Conservation (phyloP, 148 eudicot species). For the Simmondsia chinensis region DNA sequence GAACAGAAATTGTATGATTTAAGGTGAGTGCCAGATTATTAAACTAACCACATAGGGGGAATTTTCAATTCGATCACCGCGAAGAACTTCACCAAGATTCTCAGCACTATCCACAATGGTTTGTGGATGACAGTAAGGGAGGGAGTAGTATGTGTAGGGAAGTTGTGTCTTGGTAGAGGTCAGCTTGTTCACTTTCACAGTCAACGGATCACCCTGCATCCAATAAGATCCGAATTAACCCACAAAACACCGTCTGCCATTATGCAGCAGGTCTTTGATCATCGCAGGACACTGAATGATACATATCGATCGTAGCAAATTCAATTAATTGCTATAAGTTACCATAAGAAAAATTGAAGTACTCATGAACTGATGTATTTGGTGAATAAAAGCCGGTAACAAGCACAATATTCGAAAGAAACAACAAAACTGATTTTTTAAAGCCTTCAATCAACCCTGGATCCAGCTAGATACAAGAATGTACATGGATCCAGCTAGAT, state of each 20-base stretch:
- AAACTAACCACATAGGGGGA: slow-evolving; percentile 34
- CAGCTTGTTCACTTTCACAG: slow-evolving; percentile 30
- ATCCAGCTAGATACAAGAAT: no score
- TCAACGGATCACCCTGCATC: slow-evolving; percentile 29
- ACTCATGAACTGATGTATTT: no score
- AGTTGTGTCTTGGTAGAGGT: slow-evolving; percentile 29
- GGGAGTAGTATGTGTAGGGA: slow-evolving; percentile 33
- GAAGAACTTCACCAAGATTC: slow-evolving; percentile 29
- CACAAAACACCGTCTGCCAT: neutral
- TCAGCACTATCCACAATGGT: slow-evolving; percentile 20
- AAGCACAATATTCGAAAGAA: no score
- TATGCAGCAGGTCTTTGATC: neutral
- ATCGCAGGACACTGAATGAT: no score
- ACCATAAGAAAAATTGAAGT: no score
- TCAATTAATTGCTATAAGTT: no score
- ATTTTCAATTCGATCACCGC: slow-evolving; percentile 25
- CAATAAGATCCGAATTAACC: neutral
- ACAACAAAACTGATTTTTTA: no score
- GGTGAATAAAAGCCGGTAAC: no score
- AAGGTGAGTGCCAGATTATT: neutral
- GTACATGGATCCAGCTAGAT: no score
- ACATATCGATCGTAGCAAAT: no score
- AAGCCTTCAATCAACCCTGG: no score
- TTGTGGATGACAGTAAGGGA: slow-evolving; percentile 27
- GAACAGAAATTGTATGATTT: neutral